Conservation (phyloP, 352 stramenopile species). For the Phytophthora pseudosyringae region DNA sequence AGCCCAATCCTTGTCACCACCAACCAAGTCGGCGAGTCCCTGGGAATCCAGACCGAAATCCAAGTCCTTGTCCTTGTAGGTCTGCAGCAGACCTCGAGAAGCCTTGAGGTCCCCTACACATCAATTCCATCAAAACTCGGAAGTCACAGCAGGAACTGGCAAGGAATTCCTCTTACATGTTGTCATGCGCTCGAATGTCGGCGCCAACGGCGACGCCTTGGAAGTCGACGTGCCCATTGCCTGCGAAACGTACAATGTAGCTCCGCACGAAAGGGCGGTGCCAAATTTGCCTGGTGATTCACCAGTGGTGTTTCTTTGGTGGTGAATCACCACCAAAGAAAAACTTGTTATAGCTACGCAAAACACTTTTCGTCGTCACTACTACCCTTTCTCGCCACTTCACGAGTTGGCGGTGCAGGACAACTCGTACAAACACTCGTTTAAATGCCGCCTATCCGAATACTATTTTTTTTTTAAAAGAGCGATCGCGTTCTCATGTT, state of each 20-base stretch:
- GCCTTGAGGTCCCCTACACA: constrained; percentile 59
- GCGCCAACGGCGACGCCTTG: constrained; percentile 43
- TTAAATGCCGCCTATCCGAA: too few species aligned
- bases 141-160: neutral
- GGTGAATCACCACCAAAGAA: too few species aligned
- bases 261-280: neutral
- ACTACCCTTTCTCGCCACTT: too few species aligned
- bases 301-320: too few species aligned
- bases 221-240: constrained; percentile 60
- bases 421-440: too few species aligned
- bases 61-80: constrained; percentile 82
- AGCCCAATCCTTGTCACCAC: constrained; percentile 61
- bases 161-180: constrained; percentile 41
- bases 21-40: constrained; percentile 50
- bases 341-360: too few species aligned
- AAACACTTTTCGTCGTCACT: too few species aligned
- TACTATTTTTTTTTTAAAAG: too few species aligned
- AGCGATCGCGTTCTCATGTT: too few species aligned
- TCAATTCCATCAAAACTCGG: neutral
- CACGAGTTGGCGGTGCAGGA: too few species aligned
- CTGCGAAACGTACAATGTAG: neutral
- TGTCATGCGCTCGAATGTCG: constrained; percentile 61
- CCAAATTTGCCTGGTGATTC: too few species aligned
- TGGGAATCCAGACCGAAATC: constrained; percentile 73
- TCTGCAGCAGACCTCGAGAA: constrained; percentile 51